Evolutionary conservation across 73 alveolate genomes (phyloP), one percentile per base, ranked within the genome.

Genomic region (Tetrahymena malaccensis): DNA sequence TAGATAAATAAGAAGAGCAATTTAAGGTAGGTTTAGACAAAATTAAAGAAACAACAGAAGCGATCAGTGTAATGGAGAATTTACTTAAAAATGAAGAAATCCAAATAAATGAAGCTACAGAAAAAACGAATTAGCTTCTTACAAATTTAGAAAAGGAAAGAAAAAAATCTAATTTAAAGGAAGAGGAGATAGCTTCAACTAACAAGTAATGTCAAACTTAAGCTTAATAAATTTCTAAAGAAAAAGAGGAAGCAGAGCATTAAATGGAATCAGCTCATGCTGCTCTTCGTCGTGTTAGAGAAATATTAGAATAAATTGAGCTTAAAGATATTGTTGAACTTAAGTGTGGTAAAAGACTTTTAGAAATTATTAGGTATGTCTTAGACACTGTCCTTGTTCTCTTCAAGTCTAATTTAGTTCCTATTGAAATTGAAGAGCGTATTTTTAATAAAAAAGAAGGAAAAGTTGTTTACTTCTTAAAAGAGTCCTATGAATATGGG

Each of bases 201-300:
- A 99, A 98, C 97, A 99, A 97, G 37, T 97, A 97, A 84, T 99
- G 99, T 96, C 97, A 97, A 96, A 99, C 97, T 43, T 98, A 99
- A 96, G 99, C 99, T 35, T 98, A 96, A 70, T 97, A 98, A 97
- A 99, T 99, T 94, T 97, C 98, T 94, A 97, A 96, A 43, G 99
- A 99, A 96, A 97, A 98, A 97, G 99, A 97, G 58, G 99, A 98
- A 93, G 99, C 99, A 38, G 99, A 99, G 93, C 97, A 97, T 93
- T 99, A 99, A 95, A 97, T 99, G 83, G 99, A 99, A 85, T 94
- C 96, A 44, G 99, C 99, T 22, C 94, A 99, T 97, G 99, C 99
- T 19, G 99, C 96, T 97, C 98, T 99, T 95, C 98, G 97, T 35
- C 99, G 98, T 97, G 99, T 99, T 4, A 98, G 98, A 93, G 98